These are phyloP conservation scores for Taphrina populina DNA, from an alignment of 1,139 yeast genomes.

Conservation along the genomic window DNA sequence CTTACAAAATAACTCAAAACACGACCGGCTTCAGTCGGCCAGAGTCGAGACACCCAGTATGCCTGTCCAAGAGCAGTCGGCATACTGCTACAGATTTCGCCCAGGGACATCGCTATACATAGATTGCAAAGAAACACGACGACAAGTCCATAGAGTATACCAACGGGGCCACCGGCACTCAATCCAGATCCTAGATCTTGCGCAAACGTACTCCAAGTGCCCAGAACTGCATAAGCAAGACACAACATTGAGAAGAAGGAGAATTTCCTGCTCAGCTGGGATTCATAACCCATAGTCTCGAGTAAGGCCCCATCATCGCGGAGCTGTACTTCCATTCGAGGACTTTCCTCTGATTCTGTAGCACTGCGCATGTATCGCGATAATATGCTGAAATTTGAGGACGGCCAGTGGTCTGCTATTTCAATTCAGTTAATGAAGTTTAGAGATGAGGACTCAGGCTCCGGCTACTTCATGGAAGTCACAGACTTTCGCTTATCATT, in stretches of 20 bases:
- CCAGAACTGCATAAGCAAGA: constrained; percentile 22
- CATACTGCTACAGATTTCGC: constrained; percentile 63
- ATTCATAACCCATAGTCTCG: constrained; percentile 15
- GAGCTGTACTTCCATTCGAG: background rate
- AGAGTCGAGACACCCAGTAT: constrained; percentile 40
- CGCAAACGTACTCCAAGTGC: constrained; percentile 28
- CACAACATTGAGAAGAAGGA: constrained; percentile 26
- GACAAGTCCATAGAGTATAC: constrained; percentile 73
- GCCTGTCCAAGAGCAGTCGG: constrained; percentile 56
- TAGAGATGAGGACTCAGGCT: too few relatives aligned
- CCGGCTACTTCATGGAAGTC: too few relatives aligned
- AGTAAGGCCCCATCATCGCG: constrained; percentile 14
- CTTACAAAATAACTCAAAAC: constrained; percentile 37
- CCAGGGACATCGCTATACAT: constrained; percentile 55
- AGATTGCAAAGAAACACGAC: constrained; percentile 58
- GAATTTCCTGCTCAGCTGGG: constrained; percentile 16
- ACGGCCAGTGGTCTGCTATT: too few relatives aligned
- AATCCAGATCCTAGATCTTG: constrained; percentile 27
- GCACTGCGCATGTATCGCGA: too few relatives aligned
- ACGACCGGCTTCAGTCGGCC: constrained; percentile 31
- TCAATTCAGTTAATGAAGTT: too few relatives aligned
- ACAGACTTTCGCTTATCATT: too few relatives aligned
- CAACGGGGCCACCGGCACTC: constrained; percentile 43
- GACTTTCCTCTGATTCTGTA: too few relatives aligned
- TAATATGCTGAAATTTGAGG: too few relatives aligned